phyloP scores from a whole-genome alignment of 306 rosid species.

The Crataegus laevigata region DNA sequence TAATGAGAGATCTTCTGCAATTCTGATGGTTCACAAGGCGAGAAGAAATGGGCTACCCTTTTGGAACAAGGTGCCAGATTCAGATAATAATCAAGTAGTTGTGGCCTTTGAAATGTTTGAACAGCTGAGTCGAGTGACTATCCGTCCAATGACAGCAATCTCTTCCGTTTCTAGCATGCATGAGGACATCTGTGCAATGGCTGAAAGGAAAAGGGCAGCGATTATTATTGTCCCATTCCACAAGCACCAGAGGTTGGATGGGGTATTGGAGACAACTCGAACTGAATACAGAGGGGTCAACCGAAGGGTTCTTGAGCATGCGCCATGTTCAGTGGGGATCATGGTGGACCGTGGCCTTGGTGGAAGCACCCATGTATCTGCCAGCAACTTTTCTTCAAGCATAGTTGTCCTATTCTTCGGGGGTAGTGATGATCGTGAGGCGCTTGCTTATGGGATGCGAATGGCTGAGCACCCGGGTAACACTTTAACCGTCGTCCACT shows the following conservation, averaged over 20 bases:
- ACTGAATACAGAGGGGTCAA: slow-evolving; percentile 39
- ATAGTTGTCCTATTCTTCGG: slow-evolving; percentile 48
- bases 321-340: slow-evolving; percentile 67
- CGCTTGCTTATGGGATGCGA: slow-evolving; percentile 51
- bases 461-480: slow-evolving; percentile 71
- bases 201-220: slow-evolving; percentile 41
- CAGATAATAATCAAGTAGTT: slow-evolving; percentile 32
- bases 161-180: slow-evolving; percentile 37
- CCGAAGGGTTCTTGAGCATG: slow-evolving; percentile 38
- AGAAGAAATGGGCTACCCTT: slow-evolving; percentile 56
- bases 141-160: slow-evolving; percentile 76
- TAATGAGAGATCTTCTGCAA: slow-evolving; percentile 56
- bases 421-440: slow-evolving; percentile 57
- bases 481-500: slow-evolving; percentile 27
- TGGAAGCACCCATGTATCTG: slow-evolving; percentile 45
- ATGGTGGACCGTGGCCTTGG: slow-evolving; percentile 69
- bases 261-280: slow-evolving; percentile 40
- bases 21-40: slow-evolving; percentile 56
- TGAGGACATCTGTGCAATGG: slow-evolving; percentile 46
- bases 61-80: slow-evolving; percentile 37
- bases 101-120: slow-evolving; percentile 54
- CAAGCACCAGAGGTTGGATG: slow-evolving; percentile 54
- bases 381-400: slow-evolving; percentile 42
- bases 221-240: slow-evolving; percentile 62
- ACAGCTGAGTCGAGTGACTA: slow-evolving; percentile 45